phyloP scores from a whole-genome alignment of 2,329 filamentous ascomycete genomes.

The Aspergillus sp. region DNA sequence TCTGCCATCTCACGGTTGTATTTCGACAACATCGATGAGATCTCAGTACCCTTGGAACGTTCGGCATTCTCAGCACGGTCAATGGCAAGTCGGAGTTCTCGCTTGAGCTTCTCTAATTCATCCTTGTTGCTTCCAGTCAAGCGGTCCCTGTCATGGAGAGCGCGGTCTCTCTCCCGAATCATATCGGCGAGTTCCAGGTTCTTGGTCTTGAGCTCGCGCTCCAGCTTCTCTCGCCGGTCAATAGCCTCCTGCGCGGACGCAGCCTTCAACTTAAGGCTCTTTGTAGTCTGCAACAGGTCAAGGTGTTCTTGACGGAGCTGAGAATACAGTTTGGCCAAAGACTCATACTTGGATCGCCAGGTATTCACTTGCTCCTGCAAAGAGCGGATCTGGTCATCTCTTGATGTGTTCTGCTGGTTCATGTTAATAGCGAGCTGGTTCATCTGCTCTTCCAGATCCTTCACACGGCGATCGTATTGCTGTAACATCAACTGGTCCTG shows the following conservation, averaged over 20 bases:
- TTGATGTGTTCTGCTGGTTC: slow-evolving; percentile 78
- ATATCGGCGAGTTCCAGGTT: slow-evolving; percentile 98
- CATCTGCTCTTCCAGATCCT: slow-evolving; percentile 84
- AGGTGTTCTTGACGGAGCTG: slow-evolving; percentile 93
- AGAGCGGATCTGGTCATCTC: slow-evolving; percentile 88
- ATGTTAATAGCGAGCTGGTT: slow-evolving; percentile 75
- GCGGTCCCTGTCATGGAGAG: slow-evolving; percentile 87
- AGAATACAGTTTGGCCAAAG: slow-evolving; percentile 92
- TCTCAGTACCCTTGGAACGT: slow-evolving; percentile 86
- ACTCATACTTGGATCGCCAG: slow-evolving; percentile 95
- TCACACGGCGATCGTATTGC: slow-evolving; percentile 92
- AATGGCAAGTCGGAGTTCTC: slow-evolving; percentile 85
- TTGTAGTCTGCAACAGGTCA: slow-evolving; percentile 92
- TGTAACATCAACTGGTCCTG: slow-evolving; percentile 96
- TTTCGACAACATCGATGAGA: slow-evolving; percentile 89
- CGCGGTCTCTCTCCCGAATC: slow-evolving; percentile 93
- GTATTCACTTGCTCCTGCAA: slow-evolving; percentile 97
- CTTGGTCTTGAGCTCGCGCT: slow-evolving; percentile 98
- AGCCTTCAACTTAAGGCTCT: slow-evolving; percentile 91
- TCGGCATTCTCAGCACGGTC: slow-evolving; percentile 91
- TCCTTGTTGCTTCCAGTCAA: slow-evolving; percentile 82
- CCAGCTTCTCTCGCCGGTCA: slow-evolving; percentile 86
- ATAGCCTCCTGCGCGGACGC: slow-evolving; percentile 96
- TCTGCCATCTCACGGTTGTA: slow-evolving; percentile 98
- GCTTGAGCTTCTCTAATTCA: slow-evolving; percentile 88